Base-by-base conservation (phyloP, 805 yeast genomes). In the Teunomyces panamensis region DNA sequence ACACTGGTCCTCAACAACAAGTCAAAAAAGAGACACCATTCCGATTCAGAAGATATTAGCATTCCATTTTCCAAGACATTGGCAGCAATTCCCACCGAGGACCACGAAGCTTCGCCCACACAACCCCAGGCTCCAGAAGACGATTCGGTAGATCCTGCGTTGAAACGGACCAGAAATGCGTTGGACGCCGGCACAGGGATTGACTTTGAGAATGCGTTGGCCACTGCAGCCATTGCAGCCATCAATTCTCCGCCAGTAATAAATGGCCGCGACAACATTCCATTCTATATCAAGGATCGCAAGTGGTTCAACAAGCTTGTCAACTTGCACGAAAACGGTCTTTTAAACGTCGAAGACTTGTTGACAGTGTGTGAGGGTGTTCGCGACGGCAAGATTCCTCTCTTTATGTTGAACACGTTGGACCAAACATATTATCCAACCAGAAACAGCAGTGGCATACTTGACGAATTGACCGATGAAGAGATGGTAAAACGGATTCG, bases 231-330 rank as follows among this genome's bases (percentile, higher is more conserved):
- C 1, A 61, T 65, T 13, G 65, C 68, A 5, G 69, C 69, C 3
- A 58, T 63, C n/a, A 59, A 63, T 43, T 57, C 65, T 2, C 67
- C 69, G 0, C 48, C 66, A 6, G 66, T 64, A 7, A 54, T 60
- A 10, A 56, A 53, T 35, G 50, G 54, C 14, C 53, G 56, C 14
- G 58, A 60, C 11, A 44, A 57, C 9, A 52, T 57, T 10, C 68
- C 69, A 5, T 53, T 53, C 39, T 69, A 69, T 48, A 60, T 63
- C 13, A 67, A 66, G 42, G 74, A 69, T 44, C 55, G 71, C 9
- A 62, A 63, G 39, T 69, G 74, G 74, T 67, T 69, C 49, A 67
- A 63, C 45, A 67, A 60, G 44, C 54, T 69, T 39, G 58, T 69
- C 7, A 46, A 53, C 8, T 52, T 68, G 36, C 60, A 65, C 44